Conservation (phyloP, 345 rosid genomes). For the Populus euphratica region DNA sequence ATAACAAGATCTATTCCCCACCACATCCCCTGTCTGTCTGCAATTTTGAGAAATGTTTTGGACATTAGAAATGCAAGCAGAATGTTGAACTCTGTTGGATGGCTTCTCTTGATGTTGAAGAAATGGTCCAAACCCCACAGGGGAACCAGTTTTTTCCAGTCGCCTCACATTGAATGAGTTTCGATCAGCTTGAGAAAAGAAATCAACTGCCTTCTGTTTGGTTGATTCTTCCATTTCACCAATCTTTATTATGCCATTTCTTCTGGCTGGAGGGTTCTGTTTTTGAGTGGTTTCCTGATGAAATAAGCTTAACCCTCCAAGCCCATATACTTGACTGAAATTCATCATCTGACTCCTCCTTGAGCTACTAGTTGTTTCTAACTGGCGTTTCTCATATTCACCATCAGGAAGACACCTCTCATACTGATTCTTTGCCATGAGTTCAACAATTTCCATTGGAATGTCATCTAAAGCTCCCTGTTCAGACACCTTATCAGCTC, state of each 20-base stretch:
- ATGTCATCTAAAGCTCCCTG: conserved; percentile 65
- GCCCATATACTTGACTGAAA: conserved; percentile 41
- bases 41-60: conserved; percentile 36
- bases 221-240: conserved; percentile 28
- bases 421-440: conserved; percentile 84
- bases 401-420: conserved; percentile 79
- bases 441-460: conserved; percentile 93
- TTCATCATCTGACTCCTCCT: conserved; percentile 38
- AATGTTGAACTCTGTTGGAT: conserved; percentile 35
- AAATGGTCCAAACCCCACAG: conserved; percentile 35
- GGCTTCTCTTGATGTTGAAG: conserved; percentile 45
- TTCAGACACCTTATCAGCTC: conserved; percentile 45
- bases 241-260: conserved; percentile 31
- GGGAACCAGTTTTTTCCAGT: conserved; percentile 34
- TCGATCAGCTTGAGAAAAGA: conserved; percentile 38
- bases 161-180: conserved; percentile 29
- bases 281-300: conserved; percentile 41
- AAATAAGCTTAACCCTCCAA: conserved; percentile 31
- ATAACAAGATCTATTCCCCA: conserved; percentile 37
- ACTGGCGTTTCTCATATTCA: conserved; percentile 39
- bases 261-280: conserved; percentile 37
- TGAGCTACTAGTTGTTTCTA: conserved; percentile 32
- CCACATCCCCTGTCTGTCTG: conserved; percentile 45
- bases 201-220: conserved; percentile 39
- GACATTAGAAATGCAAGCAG: conserved; percentile 36